Evolutionary conservation across 768 basidiomycete species (phyloP).

Genomic region (Rhizopogon sp.): DNA sequence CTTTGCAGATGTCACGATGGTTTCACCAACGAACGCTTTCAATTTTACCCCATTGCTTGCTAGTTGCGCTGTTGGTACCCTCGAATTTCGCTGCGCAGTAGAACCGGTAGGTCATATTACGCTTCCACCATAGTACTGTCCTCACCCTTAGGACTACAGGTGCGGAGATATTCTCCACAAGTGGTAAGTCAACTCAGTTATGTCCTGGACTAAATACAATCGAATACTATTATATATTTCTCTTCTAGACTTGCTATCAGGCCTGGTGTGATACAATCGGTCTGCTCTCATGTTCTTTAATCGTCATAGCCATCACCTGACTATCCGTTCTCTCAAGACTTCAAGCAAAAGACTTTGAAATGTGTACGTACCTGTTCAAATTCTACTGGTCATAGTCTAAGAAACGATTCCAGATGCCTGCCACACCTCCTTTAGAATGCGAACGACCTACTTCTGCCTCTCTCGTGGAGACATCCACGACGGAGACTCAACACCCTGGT

Average conservation of each 20-base stretch:
- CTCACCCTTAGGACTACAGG: slow-evolving; percentile 26
- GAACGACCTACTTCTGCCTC: slow-evolving; percentile 14
- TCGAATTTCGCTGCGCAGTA: slow-evolving; percentile 76
- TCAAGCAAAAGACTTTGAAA: slow-evolving; percentile 50
- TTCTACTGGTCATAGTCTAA: neutral
- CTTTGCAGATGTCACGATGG: slow-evolving; percentile 51
- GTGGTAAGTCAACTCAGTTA: slow-evolving; percentile 33
- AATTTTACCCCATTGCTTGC: slow-evolving; percentile 45
- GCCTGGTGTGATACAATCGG: slow-evolving; percentile 77
- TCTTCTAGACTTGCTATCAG: slow-evolving; percentile 52
- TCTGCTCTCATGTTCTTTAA: slow-evolving; percentile 15
- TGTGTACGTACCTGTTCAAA: slow-evolving; percentile 42
- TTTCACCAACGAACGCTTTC: slow-evolving; percentile 53
- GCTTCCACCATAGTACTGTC: neutral
- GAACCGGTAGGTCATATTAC: slow-evolving; percentile 56
- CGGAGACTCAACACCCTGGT: slow-evolving; percentile 6
- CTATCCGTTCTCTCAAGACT: slow-evolving; percentile 36
- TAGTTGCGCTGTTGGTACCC: slow-evolving; percentile 69
- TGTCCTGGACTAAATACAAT: neutral
- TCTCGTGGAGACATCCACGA: slow-evolving; percentile 11
- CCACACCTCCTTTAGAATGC: slow-evolving; percentile 42
- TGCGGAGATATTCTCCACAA: slow-evolving; percentile 51
- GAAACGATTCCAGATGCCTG: slow-evolving; percentile 47
- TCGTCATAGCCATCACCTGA: neutral
- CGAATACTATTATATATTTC: neutral